phyloP scores from a whole-genome alignment of 2,329 filamentous ascomycete species.

The Aspergillus tamarii region DNA sequence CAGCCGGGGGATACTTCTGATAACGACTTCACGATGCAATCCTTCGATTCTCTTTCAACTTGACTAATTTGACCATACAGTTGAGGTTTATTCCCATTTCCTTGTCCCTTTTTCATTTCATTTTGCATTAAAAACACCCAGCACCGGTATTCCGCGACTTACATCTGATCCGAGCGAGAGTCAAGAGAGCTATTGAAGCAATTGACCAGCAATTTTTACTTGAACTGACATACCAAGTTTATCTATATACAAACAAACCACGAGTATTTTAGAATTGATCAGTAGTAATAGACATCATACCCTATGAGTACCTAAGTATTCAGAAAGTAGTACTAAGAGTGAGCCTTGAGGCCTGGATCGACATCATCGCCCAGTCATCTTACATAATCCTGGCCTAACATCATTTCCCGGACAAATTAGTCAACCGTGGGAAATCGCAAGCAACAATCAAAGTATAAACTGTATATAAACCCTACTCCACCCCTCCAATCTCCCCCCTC shows the following conservation, averaged over 20 bases:
- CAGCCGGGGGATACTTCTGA: background rate
- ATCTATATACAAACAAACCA: background rate
- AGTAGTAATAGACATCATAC: background rate
- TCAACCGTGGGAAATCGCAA: background rate
- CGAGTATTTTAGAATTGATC: background rate
- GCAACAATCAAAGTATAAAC: background rate
- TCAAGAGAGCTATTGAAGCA: background rate
- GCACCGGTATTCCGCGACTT: background rate
- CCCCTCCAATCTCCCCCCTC: background rate
- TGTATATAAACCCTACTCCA: constrained; percentile 7
- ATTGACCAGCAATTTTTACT: background rate
- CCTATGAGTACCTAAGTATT: background rate
- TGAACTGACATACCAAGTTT: background rate
- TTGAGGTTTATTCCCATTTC: background rate
- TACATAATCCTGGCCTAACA: constrained; percentile 13
- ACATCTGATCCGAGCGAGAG: background rate
- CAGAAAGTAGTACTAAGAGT: background rate
- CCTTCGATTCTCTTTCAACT: background rate
- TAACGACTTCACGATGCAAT: constrained; percentile 9
- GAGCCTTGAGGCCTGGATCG: background rate
- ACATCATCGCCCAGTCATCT: background rate
- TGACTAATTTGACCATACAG: constrained; percentile 3
- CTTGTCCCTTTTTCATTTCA: background rate
- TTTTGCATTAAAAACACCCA: background rate
- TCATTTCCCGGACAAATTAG: constrained; percentile 8